A percentile compares a stretch with the other conserved stretches of the same genome.
Evolutionary conservation across 352 stramenopile species (phyloP).

Genomic region (Globisporangium echinulatum): DNA sequence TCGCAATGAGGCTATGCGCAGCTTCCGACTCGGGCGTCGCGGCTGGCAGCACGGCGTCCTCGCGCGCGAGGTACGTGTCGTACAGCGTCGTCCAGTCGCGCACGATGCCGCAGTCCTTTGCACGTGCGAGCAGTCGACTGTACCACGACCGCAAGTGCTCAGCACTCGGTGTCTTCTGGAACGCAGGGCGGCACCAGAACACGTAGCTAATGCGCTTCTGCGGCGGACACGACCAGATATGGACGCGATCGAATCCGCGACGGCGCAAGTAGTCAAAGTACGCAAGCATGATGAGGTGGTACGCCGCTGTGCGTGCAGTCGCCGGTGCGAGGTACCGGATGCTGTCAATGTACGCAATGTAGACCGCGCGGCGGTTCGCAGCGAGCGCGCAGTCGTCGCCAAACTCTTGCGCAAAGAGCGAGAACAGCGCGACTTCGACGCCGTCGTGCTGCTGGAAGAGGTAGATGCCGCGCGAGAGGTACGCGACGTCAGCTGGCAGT

Average conservation of each 20-base stretch:
- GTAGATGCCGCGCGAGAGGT: slow-evolving; percentile 88
- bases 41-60: slow-evolving; percentile 4
- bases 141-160: slow-evolving; percentile 95
- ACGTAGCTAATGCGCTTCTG: slow-evolving; percentile 96
- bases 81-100: slow-evolving; percentile 60
- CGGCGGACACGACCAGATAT: slow-evolving; percentile 96
- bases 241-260: slow-evolving; percentile 91
- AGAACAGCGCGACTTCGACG: slow-evolving; percentile 95
- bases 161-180: slow-evolving; percentile 93
- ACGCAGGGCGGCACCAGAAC: slow-evolving; percentile 94
- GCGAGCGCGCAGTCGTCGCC: slow-evolving; percentile 62
- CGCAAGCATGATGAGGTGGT: slow-evolving; percentile 93
- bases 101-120: slow-evolving; percentile 57
- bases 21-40: slow-evolving; percentile 15
- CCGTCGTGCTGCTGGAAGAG: slow-evolving; percentile 96
- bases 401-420: slow-evolving; percentile 92
- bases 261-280: slow-evolving; percentile 94
- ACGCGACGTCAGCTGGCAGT: slow-evolving; percentile 58
- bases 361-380: slow-evolving; percentile 70
- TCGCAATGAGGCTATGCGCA: slow-evolving; percentile 24
- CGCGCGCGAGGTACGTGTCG: slow-evolving; percentile 49
- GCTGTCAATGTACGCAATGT: slow-evolving; percentile 84
- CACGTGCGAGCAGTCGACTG: slow-evolving; percentile 73
- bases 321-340: slow-evolving; percentile 75
- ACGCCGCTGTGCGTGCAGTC: slow-evolving; percentile 86